Evolutionary conservation across 202 grass and related monocot species (phyloP).

Genomic region (Elaeis oleifera): DNA sequence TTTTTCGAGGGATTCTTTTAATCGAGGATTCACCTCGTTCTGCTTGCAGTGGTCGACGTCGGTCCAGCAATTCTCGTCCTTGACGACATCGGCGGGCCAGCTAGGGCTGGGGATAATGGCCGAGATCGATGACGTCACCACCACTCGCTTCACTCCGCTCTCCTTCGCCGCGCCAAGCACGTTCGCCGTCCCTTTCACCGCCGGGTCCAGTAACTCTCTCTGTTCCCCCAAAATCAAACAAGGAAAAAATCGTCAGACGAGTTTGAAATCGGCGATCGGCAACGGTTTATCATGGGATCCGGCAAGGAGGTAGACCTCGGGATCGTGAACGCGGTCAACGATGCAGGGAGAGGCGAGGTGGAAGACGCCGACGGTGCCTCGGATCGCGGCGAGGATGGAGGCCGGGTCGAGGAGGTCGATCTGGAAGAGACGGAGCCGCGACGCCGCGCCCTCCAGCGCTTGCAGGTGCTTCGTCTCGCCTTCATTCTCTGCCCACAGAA

Average conservation of each 20-base stretch:
- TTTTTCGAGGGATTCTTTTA: neutral
- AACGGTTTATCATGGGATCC: too few relatives aligned
- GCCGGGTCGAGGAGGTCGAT: slow-evolving; percentile 54
- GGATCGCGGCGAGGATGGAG: slow-evolving; percentile 28
- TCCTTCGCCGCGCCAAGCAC: slow-evolving; percentile 67
- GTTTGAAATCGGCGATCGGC: neutral
- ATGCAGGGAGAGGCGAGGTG: slow-evolving; percentile 52
- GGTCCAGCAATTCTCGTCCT: slow-evolving; percentile 40
- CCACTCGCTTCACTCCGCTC: slow-evolving; percentile 32
- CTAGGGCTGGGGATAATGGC: slow-evolving; percentile 26
- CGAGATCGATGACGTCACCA: slow-evolving; percentile 40
- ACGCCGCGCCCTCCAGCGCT: slow-evolving; percentile 33
- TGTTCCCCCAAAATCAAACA: slow-evolving; percentile 5
- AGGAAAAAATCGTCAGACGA: neutral
- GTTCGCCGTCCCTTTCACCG: slow-evolving; percentile 77
- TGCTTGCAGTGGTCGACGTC: slow-evolving; percentile 63
- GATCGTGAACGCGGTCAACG: slow-evolving; percentile 29
- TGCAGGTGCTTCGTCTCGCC: slow-evolving; percentile 55
- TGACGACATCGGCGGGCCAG: slow-evolving; percentile 39
- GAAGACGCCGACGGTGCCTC: slow-evolving; percentile 42
- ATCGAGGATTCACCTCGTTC: slow-evolving; percentile 43
- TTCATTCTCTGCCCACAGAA: slow-evolving; percentile 34
- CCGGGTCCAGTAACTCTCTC: slow-evolving; percentile 54
- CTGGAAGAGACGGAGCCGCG: slow-evolving; percentile 51
- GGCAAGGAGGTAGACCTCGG: slow-evolving; percentile 25